Evolutionary conservation across 1,284 basidiomycete species (phyloP).

Genomic region (Puccinia novopanici): DNA sequence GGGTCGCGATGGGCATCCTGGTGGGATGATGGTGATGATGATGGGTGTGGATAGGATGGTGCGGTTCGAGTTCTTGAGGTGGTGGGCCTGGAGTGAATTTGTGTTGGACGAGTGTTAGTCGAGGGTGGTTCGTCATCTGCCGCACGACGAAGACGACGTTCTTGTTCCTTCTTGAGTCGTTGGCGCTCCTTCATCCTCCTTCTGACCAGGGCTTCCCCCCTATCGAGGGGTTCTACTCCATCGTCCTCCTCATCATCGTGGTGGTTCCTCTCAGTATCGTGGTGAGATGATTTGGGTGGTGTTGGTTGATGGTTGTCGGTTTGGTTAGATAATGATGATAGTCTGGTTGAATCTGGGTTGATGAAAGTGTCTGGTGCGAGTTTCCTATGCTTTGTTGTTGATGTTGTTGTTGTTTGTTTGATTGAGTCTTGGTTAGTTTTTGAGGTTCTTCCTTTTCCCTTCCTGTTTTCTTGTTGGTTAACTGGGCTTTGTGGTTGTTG

Average conservation of each 20-base stretch:
- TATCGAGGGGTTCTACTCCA: constrained; percentile 62
- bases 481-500: not conserved
- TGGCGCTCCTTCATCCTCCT: constrained; percentile 63
- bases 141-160: constrained; percentile 39
- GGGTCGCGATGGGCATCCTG: not conserved
- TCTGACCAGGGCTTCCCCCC: constrained; percentile 65
- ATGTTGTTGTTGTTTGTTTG: not conserved
- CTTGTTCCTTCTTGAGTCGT: constrained; percentile 56
- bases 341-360: constrained; percentile 12
- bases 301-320: not conserved
- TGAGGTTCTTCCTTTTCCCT: constrained; percentile 10
- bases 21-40: not conserved
- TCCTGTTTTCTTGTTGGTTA: not conserved
- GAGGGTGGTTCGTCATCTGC: constrained; percentile 40
- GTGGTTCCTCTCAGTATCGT: too few relatives aligned
- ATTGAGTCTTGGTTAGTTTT: not conserved
- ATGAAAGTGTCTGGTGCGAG: constrained; percentile 13
- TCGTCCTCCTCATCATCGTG: constrained; percentile 62
- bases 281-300: constrained; percentile 29
- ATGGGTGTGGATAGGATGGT: constrained; percentile 6
- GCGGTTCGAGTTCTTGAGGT: constrained; percentile 29
- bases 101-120: constrained; percentile 27
- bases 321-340: not conserved
- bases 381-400: not conserved
- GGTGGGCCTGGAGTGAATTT: constrained; percentile 26